Evolutionary conservation across 805 yeast species (phyloP), one percentile per base, ranked within the genome.

Genomic region (Candida dendrica): DNA sequence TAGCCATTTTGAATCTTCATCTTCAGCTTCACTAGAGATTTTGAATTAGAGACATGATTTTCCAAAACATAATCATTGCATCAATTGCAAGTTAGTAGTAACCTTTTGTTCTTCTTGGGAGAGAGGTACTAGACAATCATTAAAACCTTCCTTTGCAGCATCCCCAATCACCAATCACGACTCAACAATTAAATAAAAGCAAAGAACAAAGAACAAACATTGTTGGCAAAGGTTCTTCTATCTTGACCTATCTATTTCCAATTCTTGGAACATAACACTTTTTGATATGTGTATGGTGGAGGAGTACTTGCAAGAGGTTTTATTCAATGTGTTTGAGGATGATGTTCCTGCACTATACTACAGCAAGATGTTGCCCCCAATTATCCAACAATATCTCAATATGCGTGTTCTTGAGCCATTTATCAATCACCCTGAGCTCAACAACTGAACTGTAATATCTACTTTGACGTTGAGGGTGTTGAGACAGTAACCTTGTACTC

Each of bases 401-500:
- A 15, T 32, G 19, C 17, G 15, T 13, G 34, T 32, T 15, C 17
- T 32, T n/a, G 17, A 32, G 19, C 34, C 34, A 13, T 32, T 32
- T 13, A 15, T 32, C 17, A n/a, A 32, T 6, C 13, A 6, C 4
- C 4, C 17, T 32, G 17, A 32, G 17, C 11, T 32, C 13, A 32
- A 32, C 34, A 32, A 32, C 17, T 32, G 16, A 32, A 32, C 17
- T 32, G 16, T 32, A 32, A 32, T 9, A 13, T 15, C 16, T 4
- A 32, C 17, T 42, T 42, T 33, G 11, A 19, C 2, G 52, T 46
- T 26, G 34, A 30, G 6, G 47, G 45, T 3, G 26, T 43, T 5
- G 43, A 42, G 3, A 30, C 52, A 3, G 53, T 49, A 10, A 19
- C 46, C 4, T 27, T 47, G 6, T 51, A 43, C 36, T 27, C 26